Conservation (phyloP, 257 asterid species). For the Agastache rugosa region DNA sequence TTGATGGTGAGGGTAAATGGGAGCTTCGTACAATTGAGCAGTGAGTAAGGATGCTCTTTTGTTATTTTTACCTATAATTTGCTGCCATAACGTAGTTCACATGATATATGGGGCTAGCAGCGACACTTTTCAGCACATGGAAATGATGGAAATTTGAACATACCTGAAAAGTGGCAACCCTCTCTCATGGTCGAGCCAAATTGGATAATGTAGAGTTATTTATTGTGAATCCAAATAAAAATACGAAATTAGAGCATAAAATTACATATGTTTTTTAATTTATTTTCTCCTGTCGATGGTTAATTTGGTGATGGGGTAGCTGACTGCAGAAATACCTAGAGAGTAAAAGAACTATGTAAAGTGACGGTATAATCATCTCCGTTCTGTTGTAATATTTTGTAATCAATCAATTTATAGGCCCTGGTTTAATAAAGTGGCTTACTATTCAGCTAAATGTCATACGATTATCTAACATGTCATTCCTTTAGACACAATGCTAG, state of each 20-base stretch:
- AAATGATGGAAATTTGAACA: conserved; percentile 9
- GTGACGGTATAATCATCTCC: conserved; percentile 28
- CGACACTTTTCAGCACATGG: conserved; percentile 22
- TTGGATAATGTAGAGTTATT: conserved; percentile 27
- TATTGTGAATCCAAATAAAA: conserved; percentile 43
- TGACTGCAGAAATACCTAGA: conserved; percentile 31
- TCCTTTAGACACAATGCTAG: neutral
- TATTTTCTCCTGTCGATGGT: conserved; percentile 13
- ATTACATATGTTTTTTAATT: conserved; percentile 10
- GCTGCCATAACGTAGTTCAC: conserved; percentile 23
- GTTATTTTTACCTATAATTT: conserved; percentile 23
- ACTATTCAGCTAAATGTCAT: neutral
- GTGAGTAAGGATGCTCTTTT: conserved; percentile 42
- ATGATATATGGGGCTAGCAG: conserved; percentile 27
- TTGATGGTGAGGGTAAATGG: conserved; percentile 99
- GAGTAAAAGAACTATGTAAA: conserved; percentile 52
- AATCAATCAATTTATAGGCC: conserved; percentile 30
- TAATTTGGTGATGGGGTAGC: conserved; percentile 28
- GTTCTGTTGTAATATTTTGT: conserved; percentile 47
- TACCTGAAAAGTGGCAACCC: conserved; percentile 13
- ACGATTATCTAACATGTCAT: neutral
- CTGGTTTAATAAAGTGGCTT: conserved; percentile 33
- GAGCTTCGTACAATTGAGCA: conserved; percentile 85
- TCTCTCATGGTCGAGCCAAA: conserved; percentile 15
- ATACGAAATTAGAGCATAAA: conserved; percentile 26